phyloP scores from a whole-genome alignment of 2,329 filamentous ascomycete genomes.

The Paecilomyces sp. region DNA sequence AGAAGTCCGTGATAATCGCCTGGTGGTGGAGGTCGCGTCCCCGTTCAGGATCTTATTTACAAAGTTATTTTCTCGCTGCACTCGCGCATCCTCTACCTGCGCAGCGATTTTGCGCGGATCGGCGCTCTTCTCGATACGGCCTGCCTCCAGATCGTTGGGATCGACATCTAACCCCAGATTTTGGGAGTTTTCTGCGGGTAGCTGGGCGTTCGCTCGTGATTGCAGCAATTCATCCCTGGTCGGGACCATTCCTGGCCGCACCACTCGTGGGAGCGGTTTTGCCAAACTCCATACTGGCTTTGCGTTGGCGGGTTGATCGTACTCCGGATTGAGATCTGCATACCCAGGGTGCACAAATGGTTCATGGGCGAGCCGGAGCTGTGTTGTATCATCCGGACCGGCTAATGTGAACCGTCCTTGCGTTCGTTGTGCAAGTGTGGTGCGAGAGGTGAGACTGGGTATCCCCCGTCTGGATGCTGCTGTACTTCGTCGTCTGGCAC shows the following conservation, averaged over 20 bases:
- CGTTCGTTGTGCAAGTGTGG: constrained; percentile 19
- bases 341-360: constrained; percentile 49
- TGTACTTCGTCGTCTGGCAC: constrained; percentile 16
- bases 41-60: constrained; percentile 27
- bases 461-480: constrained; percentile 11
- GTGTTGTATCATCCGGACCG: constrained; percentile 23
- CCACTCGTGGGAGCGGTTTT: constrained; percentile 47
- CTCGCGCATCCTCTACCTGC: constrained; percentile 36
- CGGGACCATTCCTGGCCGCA: constrained; percentile 48
- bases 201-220: constrained; percentile 20
- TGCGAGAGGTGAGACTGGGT: constrained; percentile 17
- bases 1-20: constrained; percentile 16
- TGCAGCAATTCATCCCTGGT: constrained; percentile 33
- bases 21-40: constrained; percentile 13
- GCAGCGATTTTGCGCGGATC: constrained; percentile 36
- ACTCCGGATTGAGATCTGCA: constrained; percentile 46
- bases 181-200: constrained; percentile 25
- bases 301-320: constrained; percentile 43
- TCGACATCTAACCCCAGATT: constrained; percentile 30
- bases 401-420: constrained; percentile 24
- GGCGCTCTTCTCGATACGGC: constrained; percentile 29
- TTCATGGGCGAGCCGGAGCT: constrained; percentile 28
- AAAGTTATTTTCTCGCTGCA: constrained; percentile 34
- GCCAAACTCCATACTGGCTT: constrained; percentile 50
- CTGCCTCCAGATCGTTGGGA: constrained; percentile 37